Conservation (phyloP, 2,329 filamentous ascomycete genomes). For the Penicillium sp. region DNA sequence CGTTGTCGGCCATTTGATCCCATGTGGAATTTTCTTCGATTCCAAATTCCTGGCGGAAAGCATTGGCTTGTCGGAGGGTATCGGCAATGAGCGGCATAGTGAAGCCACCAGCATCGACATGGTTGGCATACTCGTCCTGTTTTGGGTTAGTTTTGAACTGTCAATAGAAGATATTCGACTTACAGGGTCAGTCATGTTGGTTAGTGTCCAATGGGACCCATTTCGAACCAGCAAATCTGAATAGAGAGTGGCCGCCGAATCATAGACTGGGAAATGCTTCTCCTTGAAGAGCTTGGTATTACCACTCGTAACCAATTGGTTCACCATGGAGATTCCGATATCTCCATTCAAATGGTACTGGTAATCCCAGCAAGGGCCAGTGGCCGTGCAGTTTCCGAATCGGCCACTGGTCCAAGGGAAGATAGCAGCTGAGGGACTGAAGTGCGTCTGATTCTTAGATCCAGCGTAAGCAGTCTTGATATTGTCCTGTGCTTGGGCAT, state of each 20-base stretch:
- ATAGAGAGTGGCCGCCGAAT: slow-evolving; percentile 63
- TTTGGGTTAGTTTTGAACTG: neutral
- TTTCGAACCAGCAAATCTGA: slow-evolving; percentile 61
- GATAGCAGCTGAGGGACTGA: slow-evolving; percentile 58
- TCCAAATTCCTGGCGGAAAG: slow-evolving; percentile 57
- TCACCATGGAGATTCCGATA: slow-evolving; percentile 62
- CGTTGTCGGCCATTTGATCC: slow-evolving; percentile 55
- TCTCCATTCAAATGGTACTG: slow-evolving; percentile 71
- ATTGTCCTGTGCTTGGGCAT: slow-evolving; percentile 61
- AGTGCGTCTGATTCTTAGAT: slow-evolving; percentile 60
- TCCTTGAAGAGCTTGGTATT: slow-evolving; percentile 57
- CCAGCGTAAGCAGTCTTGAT: slow-evolving; percentile 55
- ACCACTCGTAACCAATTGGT: slow-evolving; percentile 61
- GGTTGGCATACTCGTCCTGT: slow-evolving; percentile 66
- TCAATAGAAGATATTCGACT: slow-evolving; percentile 18
- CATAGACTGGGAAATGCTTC: slow-evolving; percentile 61
- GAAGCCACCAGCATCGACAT: slow-evolving; percentile 66
- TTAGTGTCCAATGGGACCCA: slow-evolving; percentile 53
- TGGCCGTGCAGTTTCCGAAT: slow-evolving; percentile 67
- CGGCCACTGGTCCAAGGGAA: slow-evolving; percentile 68
- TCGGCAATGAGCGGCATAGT: slow-evolving; percentile 63
- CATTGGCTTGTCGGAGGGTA: slow-evolving; percentile 57
- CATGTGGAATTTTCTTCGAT: slow-evolving; percentile 58
- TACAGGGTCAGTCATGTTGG: slow-evolving; percentile 70
- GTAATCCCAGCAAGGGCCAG: slow-evolving; percentile 66